Evolutionary conservation across 805 yeast species (phyloP), one percentile per base, ranked within the genome.

Genomic region (Ogataea dorogensis): DNA sequence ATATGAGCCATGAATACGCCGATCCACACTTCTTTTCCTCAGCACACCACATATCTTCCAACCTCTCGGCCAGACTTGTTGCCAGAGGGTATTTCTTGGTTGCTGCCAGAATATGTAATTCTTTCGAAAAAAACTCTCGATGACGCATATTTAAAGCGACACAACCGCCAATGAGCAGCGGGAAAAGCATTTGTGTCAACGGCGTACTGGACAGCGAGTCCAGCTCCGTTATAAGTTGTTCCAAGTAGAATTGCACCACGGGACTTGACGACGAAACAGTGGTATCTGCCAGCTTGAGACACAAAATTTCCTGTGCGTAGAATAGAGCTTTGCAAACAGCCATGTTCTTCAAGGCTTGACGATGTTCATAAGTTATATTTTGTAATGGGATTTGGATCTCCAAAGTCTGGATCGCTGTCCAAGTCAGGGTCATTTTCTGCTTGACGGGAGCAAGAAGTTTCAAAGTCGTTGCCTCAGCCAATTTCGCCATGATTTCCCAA

Each of bases 401-500:
- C 19, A 50, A 42, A 8, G 59, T 56, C 37, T 56, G 61, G 28
- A 58, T 40, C 6, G 59, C 46, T 1, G 59, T 55, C 58, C 59
- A 58, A 11, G 53, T 47, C 3, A 54, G 33, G 8, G 60, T 48
- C 46, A 58, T 51, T 20, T 48, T 50, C 23, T 32, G 28, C 31
- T 53, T 51, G 9, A 58, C 41, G 6, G 40, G 36, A 12, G 40
- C 43, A 19, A 51, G 23, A 5, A 18, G 8, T 13, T 38, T 39
- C 3, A 38, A 24, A 14, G 36, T 34, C 7, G 18, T 23, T 8
- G 19, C 15, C 7, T 31, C 46, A 1, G 63, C 47, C 9, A 66
- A 47, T 40, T 70, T 69, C 17, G 68, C 62, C 9, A 61, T 25
- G 23, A 62, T 49, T 32, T 67, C 71, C 38, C 63, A 60, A 20